Conservation (phyloP, 192 early-diverging fungal genomes). For the Neocallimastix lanati region DNA sequence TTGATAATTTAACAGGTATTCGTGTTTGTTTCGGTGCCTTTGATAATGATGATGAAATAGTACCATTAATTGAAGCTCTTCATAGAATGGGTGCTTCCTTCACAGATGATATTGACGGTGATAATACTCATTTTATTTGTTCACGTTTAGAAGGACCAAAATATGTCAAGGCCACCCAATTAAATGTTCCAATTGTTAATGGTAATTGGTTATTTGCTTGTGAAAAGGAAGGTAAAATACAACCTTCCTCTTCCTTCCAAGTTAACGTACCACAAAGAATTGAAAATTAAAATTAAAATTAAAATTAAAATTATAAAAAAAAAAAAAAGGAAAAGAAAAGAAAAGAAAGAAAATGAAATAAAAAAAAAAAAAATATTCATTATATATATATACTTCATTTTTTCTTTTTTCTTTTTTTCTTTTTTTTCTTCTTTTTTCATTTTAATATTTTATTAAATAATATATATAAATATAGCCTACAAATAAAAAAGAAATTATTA, state of each 20-base stretch:
- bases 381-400: too few relatives aligned
- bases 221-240: slow-evolving; percentile 73
- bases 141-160: slow-evolving; percentile 64
- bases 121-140: slow-evolving; percentile 85
- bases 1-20: slow-evolving; percentile 96
- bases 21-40: slow-evolving; percentile 87
- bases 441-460: too few relatives aligned
- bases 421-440: too few relatives aligned
- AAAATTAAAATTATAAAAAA: too few relatives aligned
- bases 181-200: slow-evolving; percentile 86
- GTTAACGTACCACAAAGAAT: slow-evolving; percentile 3
- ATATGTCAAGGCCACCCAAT: slow-evolving; percentile 69
- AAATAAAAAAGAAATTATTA: too few relatives aligned
- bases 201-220: slow-evolving; percentile 90
- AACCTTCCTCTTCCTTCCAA: slow-evolving; percentile 33
- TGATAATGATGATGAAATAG: slow-evolving; percentile 49
- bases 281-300: not conserved
- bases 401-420: too few relatives aligned
- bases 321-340: too few relatives aligned
- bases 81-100: slow-evolving; percentile 72
- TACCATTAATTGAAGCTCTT: slow-evolving; percentile 53
- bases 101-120: slow-evolving; percentile 63
- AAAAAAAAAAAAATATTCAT: too few relatives aligned
- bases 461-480: too few relatives aligned
- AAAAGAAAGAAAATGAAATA: too few relatives aligned